Percentiles rank a stretch among this genome's conserved stretches.
These are phyloP conservation scores for Rhypophila decipiens DNA, from an alignment of 495 filamentous ascomycete genomes.

Conservation along the genomic window DNA sequence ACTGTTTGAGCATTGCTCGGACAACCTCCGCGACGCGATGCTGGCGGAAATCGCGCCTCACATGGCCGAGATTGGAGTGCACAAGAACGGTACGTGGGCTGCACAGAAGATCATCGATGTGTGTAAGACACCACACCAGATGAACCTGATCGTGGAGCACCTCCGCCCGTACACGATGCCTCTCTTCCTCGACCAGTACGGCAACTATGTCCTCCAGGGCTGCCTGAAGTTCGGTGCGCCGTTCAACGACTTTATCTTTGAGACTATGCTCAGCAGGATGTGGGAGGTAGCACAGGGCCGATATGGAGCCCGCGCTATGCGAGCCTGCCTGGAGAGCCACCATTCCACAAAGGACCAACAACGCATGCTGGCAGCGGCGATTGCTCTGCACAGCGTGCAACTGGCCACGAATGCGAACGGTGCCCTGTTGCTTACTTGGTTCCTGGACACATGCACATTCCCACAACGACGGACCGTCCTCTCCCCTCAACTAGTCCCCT, in stretches of 20 bases:
- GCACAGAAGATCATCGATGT: constrained; percentile 99
- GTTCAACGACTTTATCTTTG: constrained; percentile 94
- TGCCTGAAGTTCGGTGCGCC: constrained; percentile 85
- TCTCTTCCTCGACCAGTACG: constrained; percentile 93
- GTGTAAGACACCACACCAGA: constrained; percentile 76
- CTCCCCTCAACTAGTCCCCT: constrained; percentile 85
- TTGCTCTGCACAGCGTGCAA: constrained; percentile 93
- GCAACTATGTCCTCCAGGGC: constrained; percentile 96
- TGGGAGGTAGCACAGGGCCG: constrained; percentile 92
- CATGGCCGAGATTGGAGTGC: constrained; percentile 90
- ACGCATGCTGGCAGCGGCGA: constrained; percentile 86
- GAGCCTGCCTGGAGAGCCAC: constrained; percentile 94
- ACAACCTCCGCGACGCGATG: constrained; percentile 86
- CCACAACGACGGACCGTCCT: constrained; percentile 85
- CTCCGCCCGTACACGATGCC: constrained; percentile 80
- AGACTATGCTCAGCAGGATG: constrained; percentile 90
- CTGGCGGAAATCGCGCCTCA: constrained; percentile 80
- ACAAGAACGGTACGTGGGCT: constrained; percentile 99
- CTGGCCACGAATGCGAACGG: constrained; percentile 95
- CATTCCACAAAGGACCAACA: constrained; percentile 93
- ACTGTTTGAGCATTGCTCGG: constrained; percentile 92
- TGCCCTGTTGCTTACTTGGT: constrained; percentile 91
- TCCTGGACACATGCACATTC: constrained; percentile 97
- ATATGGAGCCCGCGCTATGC: constrained; percentile 92
- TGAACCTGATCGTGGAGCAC: constrained; percentile 74